Conservation (phyloP, 306 rosid species). For the Malus domestica region DNA sequence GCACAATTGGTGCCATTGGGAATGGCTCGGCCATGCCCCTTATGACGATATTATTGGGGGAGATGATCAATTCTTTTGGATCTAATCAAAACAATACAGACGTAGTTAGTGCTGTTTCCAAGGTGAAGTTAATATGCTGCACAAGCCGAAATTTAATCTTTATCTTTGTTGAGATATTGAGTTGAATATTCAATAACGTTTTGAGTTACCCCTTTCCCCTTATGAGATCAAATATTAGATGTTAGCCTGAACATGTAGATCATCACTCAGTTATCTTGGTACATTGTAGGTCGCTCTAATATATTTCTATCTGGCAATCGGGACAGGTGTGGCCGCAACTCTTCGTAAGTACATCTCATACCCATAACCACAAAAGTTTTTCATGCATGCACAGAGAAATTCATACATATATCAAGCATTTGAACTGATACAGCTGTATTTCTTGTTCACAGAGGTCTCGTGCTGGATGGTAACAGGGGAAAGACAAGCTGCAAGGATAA, state of each 20-base stretch:
- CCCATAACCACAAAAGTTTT: neutral
- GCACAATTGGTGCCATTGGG: conserved; percentile 67
- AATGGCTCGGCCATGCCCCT: conserved; percentile 62
- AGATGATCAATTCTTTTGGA: conserved; percentile 57
- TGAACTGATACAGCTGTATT: conserved; percentile 4
- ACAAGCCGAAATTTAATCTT: neutral
- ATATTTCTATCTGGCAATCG: conserved; percentile 65
- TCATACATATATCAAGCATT: neutral
- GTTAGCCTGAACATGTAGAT: neutral
- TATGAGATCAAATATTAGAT: neutral
- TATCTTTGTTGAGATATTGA: neutral
- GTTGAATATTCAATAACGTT: neutral
- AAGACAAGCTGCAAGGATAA: conserved; percentile 82
- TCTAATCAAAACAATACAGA: conserved; percentile 31
- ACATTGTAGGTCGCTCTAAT: conserved; percentile 51
- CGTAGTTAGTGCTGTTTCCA: conserved; percentile 43
- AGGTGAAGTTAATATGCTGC: conserved; percentile 30
- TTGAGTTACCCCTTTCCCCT: neutral
- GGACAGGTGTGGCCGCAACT: conserved; percentile 52
- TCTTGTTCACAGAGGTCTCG: conserved; percentile 39
- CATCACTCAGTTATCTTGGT: neutral
- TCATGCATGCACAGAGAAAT: neutral
- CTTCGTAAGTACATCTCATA: conserved; percentile 47
- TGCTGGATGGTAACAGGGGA: conserved; percentile 94
- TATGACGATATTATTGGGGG: conserved; percentile 66